phyloP scores from a whole-genome alignment of 2,329 filamentous ascomycete species.

The Xylariaceae sp. region DNA sequence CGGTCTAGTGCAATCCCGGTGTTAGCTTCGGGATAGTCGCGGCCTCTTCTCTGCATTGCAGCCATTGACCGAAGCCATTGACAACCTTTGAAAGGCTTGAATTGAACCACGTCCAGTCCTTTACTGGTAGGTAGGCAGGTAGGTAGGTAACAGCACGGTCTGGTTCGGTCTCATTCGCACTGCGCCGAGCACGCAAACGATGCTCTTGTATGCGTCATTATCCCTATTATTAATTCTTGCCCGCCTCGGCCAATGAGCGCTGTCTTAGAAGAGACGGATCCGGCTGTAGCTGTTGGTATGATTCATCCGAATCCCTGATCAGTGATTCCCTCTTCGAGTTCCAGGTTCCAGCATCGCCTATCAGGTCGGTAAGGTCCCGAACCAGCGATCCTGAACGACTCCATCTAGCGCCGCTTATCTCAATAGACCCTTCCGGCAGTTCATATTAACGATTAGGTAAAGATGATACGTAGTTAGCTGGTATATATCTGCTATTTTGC shows the following conservation, averaged over 20 bases:
- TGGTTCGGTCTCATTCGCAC: neutral
- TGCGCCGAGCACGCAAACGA: constrained; percentile 14
- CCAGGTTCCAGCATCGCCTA: neutral
- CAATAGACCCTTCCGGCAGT: neutral
- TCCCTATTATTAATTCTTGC: neutral
- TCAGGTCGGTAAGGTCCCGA: no score
- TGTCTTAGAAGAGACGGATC: constrained; percentile 6
- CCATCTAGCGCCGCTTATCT: constrained; percentile 13
- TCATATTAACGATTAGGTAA: neutral
- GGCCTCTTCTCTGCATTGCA: no score
- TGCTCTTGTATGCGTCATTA: constrained; percentile 18
- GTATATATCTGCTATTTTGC: constrained; percentile 13
- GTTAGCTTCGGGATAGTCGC: no score
- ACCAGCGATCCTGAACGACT: no score
- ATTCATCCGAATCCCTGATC: neutral
- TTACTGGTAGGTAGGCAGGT: no score
- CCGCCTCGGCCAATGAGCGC: constrained; percentile 4
- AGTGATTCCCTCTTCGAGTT: neutral
- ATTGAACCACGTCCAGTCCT: no score
- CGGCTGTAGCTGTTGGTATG: constrained; percentile 5
- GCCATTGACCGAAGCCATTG: no score
- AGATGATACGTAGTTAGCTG: neutral
- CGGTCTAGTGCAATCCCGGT: no score
- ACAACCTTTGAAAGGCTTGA: no score
- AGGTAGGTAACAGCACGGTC: no score